These are phyloP conservation scores for Vitis hybrid DNA, from an alignment of 177 flowering plant species.

Conservation along the genomic window DNA sequence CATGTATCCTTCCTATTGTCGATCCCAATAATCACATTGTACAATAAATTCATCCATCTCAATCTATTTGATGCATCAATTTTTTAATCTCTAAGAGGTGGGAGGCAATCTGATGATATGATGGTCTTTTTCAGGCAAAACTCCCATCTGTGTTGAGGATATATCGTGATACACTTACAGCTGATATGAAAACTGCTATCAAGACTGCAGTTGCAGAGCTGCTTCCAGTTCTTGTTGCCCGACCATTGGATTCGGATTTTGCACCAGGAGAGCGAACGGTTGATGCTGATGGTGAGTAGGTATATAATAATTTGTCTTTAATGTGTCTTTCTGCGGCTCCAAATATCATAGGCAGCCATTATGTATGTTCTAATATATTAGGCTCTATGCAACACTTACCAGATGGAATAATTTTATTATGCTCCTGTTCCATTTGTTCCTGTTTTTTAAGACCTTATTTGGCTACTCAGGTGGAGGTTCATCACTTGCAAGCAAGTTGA, in stretches of 20 bases:
- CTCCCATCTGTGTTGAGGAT: conserved; percentile 86
- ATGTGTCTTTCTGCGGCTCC: background rate
- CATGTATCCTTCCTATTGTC: background rate
- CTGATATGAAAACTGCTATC: conserved; percentile 91
- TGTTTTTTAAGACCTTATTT: conserved; percentile 3
- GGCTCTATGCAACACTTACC: background rate
- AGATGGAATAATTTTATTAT: background rate
- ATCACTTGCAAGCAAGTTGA: conserved; percentile 88
- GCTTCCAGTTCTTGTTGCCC: conserved; percentile 71
- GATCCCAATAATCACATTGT: background rate
- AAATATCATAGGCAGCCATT: background rate
- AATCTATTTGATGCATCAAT: background rate
- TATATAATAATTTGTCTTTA: background rate
- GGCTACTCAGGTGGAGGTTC: conserved; percentile 70
- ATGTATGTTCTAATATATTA: background rate
- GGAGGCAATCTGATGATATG: background rate
- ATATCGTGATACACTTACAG: conserved; percentile 87
- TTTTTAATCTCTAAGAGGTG: background rate
- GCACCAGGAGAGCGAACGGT: conserved; percentile 53
- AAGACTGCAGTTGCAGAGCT: conserved; percentile 88
- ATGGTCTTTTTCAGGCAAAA: conserved; percentile 62
- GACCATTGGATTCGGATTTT: conserved; percentile 63
- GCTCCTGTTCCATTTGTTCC: background rate
- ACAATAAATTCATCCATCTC: background rate
- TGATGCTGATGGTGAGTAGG: conserved; percentile 77